Evolutionary conservation across 352 stramenopile genomes (phyloP).

Genomic region (Pythium biforme): DNA sequence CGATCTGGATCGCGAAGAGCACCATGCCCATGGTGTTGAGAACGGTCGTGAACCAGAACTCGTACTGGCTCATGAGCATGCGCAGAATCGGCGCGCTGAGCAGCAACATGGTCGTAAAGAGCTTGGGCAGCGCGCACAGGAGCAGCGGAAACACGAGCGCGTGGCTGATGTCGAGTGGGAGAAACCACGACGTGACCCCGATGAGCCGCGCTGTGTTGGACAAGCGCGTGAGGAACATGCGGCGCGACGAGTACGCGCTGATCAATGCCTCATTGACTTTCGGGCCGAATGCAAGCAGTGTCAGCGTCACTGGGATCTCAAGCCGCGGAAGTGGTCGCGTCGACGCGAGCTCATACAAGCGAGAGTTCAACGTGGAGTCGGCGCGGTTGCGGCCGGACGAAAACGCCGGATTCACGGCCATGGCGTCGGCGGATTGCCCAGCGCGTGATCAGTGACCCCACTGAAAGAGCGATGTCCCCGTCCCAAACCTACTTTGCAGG

Average conservation of each 20-base stretch:
- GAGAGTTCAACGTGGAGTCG: slow-evolving; percentile 1
- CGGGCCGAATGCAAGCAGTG: slow-evolving; percentile 1
- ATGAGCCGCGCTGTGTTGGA: slow-evolving; percentile 10
- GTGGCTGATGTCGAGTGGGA: slow-evolving; percentile 1
- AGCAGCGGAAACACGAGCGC: slow-evolving; percentile 4
- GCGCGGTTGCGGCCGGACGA: neutral
- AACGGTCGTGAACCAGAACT: slow-evolving; percentile 23
- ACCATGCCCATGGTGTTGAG: slow-evolving; percentile 21
- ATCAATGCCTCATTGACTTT: slow-evolving; percentile 9
- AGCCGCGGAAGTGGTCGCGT: slow-evolving; percentile 8
- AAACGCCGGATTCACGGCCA: neutral
- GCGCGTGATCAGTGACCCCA: no score
- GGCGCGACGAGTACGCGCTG: neutral
- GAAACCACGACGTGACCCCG: slow-evolving; percentile 21
- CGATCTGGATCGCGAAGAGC: slow-evolving; percentile 15
- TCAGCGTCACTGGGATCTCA: slow-evolving; percentile 19
- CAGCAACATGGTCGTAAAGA: slow-evolving; percentile 8
- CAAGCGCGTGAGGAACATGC: slow-evolving; percentile 8
- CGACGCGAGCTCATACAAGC: slow-evolving; percentile 17
- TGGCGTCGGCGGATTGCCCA: no score
- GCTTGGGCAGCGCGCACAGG: slow-evolving; percentile 9
- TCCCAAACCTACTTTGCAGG: no score
- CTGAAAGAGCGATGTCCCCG: no score
- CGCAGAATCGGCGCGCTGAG: slow-evolving; percentile 18
- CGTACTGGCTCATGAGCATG: slow-evolving; percentile 21